Conservation (phyloP, 495 filamentous ascomycete species). For the Pyrenopolyporus hunteri region DNA sequence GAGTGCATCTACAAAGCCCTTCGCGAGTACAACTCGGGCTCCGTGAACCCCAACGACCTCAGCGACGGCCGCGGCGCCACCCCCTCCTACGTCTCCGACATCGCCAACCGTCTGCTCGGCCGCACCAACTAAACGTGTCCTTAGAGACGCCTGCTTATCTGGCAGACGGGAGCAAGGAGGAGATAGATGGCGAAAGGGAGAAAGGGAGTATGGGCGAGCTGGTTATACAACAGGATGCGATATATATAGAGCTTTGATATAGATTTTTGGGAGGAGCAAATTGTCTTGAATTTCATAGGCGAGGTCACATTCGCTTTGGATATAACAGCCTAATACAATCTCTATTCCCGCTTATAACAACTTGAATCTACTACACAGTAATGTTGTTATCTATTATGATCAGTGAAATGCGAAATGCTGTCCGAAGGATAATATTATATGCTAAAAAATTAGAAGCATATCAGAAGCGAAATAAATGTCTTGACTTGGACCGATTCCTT, state of each 20-base stretch:
- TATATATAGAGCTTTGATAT: not conserved
- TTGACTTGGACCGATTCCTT: no score
- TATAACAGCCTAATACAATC: slow-evolving; percentile 13
- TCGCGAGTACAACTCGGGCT: slow-evolving; percentile 52
- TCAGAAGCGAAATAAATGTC: no score
- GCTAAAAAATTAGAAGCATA: no score
- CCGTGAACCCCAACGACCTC: slow-evolving; percentile 44
- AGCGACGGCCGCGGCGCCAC: slow-evolving; percentile 46
- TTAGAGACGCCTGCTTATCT: not conserved
- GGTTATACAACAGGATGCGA: no score
- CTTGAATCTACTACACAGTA: not conserved
- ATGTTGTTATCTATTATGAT: no score
- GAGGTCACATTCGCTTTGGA: slow-evolving; percentile 19
- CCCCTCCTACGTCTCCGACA: slow-evolving; percentile 45
- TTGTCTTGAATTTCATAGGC: not conserved
- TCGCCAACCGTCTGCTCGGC: slow-evolving; percentile 49
- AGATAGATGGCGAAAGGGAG: not conserved
- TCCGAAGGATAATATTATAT: no score
- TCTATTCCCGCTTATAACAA: not conserved
- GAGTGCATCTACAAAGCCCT: slow-evolving; percentile 50
- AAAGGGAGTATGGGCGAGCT: no score
- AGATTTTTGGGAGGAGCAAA: not conserved
- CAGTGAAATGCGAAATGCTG: no score
- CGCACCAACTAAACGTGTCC: slow-evolving; percentile 32
- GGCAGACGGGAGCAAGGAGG: not conserved